Evolutionary conservation across 441 rosid genomes (phyloP), one percentile per base, ranked within the genome.

Genomic region (Pelargonium citronellum): DNA sequence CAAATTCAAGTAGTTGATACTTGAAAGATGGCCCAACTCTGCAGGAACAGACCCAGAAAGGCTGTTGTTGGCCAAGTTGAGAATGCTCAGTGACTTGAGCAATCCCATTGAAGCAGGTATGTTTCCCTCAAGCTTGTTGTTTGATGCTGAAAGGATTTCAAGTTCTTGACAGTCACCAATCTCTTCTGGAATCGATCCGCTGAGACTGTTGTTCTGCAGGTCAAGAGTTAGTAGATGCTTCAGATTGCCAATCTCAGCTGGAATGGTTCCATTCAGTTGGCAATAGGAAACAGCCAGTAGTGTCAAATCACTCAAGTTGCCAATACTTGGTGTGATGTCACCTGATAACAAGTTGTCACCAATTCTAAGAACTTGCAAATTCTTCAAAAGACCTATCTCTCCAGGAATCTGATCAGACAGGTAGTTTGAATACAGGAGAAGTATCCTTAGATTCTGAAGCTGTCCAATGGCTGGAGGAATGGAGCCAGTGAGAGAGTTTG

Each of bases 31-130:
- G 19, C 95, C 78, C 72, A 91, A 74, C 76, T 86, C 87, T 7
- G 77, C 71, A 39, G 96, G 96, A 71, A 94, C 77, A 34, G 79
- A 63, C 1, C 97, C 89, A 0, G 91, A 80, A 64, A 94, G 78
- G 72, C 86, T 83, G 89, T 91, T 94, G 73, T 90, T 87, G 17
- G 84, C 93, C 83, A 91, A 64, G 80, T 89, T 91, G 68, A 94
- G 69, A 68, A 71, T 77, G 55, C 81, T 84, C 64, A 94, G 83
- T 11, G 82, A 79, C 69, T 66, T 71, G 49, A 94, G 86, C 72
- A 60, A 83, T 71, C 90, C 87, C 49, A 88, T 53, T 44, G 86
- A 83, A 66, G 84, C 64, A 66, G 89, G 90, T 67, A 94, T 79
- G 12, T 80, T 74, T 37, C 95, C 97, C 74, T 82, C 89, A 60